Evolutionary conservation across 2,329 filamentous ascomycete genomes (phyloP).

Genomic region (Pestalotiopsis sp.): DNA sequence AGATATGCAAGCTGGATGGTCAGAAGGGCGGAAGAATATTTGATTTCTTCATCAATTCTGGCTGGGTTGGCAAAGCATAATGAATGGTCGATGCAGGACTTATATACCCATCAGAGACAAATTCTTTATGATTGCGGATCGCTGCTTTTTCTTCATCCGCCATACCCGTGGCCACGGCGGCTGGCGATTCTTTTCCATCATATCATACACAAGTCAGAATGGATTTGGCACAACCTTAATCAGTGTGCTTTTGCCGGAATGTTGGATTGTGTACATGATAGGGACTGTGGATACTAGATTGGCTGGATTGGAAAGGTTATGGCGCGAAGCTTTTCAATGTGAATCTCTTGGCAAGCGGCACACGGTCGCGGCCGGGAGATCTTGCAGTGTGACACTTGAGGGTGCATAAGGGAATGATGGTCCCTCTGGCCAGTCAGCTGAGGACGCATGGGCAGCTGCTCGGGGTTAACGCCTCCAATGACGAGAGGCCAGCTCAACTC

Average conservation of each 20-base stretch:
- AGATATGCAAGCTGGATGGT: conserved; percentile 80
- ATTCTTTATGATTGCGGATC: neutral
- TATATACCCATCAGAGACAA: neutral
- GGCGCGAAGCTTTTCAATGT: neutral
- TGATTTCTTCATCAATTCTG: conserved; percentile 91
- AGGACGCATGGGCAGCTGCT: too few relatives aligned
- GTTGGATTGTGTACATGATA: too few relatives aligned
- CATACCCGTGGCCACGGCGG: neutral
- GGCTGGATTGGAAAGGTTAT: too few relatives aligned
- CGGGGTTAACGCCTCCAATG: too few relatives aligned
- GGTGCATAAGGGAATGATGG: neutral
- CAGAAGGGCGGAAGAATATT: conserved; percentile 85
- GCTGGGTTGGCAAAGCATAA: conserved; percentile 86
- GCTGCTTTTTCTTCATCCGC: neutral
- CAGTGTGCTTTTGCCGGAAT: too few relatives aligned
- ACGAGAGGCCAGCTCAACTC: too few relatives aligned
- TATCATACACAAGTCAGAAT: neutral
- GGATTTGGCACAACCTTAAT: too few relatives aligned
- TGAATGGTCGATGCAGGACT: neutral
- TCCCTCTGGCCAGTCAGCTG: neutral
- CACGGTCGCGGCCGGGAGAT: neutral
- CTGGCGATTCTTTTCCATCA: neutral
- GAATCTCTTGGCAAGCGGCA: neutral
- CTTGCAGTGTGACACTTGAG: neutral
- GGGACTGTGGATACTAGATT: too few relatives aligned